phyloP scores from a whole-genome alignment of 306 rosid genomes.

The Mucuna pruriens region DNA sequence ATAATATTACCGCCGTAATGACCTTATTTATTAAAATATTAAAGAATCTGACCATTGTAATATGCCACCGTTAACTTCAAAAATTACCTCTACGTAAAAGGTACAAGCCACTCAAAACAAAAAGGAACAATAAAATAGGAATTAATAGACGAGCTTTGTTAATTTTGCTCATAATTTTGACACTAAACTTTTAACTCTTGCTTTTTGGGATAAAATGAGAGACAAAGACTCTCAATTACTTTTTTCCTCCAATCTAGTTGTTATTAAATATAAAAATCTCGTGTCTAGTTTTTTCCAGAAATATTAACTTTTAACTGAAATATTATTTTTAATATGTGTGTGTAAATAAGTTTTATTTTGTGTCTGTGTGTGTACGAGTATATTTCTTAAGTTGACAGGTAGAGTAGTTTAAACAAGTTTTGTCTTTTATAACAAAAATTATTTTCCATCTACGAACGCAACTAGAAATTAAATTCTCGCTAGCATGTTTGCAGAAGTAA shows the following conservation, averaged over 20 bases:
- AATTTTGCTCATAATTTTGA: not conserved
- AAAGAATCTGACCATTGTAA: not conserved
- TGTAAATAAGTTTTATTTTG: too few species aligned
- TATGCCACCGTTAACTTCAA: not conserved
- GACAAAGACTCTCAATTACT: too few species aligned
- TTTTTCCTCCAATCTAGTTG: too few species aligned
- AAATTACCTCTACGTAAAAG: not conserved
- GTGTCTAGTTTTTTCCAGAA: too few species aligned
- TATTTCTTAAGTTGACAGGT: not conserved
- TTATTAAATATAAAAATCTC: too few species aligned
- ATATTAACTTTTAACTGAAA: too few species aligned
- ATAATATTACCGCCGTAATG: not conserved
- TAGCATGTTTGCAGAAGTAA: not conserved
- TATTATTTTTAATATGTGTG: too few species aligned
- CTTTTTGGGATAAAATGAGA: too few species aligned
- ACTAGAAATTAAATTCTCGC: not conserved
- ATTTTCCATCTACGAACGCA: not conserved
- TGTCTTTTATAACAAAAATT: not conserved
- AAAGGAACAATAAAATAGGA: not conserved
- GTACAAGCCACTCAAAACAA: not conserved
- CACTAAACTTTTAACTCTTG: too few species aligned
- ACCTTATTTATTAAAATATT: not conserved
- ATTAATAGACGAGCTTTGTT: too few species aligned
- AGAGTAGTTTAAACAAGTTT: not conserved
- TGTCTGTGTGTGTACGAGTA: not conserved